Evolutionary conservation across 2,329 filamentous ascomycete species (phyloP).

Genomic region (Sporothrix mexicana): DNA sequence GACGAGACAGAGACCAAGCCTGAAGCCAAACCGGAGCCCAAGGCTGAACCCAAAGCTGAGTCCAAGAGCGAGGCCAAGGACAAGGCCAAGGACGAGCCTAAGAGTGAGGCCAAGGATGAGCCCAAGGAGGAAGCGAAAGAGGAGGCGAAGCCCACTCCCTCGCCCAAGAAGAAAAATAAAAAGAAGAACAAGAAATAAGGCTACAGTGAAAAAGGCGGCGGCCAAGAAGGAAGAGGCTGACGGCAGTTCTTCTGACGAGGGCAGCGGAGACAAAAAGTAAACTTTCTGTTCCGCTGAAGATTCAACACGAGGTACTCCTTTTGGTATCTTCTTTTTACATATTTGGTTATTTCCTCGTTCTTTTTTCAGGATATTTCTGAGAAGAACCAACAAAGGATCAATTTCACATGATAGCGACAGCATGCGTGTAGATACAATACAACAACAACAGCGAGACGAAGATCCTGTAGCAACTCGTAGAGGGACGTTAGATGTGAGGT

Average conservation of each 20-base stretch:
- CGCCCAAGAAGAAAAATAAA: constrained; percentile 29
- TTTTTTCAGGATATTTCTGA: too few species aligned
- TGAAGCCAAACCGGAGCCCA: not conserved
- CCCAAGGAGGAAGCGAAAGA: not conserved
- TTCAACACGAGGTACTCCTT: not conserved
- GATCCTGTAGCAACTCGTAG: not conserved
- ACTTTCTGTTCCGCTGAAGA: not conserved
- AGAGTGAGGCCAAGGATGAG: not conserved
- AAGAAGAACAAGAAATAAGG: constrained; percentile 33
- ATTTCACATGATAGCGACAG: constrained; percentile 19
- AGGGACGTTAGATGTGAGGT: not conserved
- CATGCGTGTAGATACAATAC: constrained; percentile 16
- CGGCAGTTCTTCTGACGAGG: not conserved
- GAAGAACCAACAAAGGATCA: too few species aligned
- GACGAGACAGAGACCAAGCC: not conserved
- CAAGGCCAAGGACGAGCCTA: not conserved
- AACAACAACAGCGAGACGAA: not conserved
- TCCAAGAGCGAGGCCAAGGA: not conserved
- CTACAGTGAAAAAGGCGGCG: not conserved
- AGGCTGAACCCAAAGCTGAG: constrained; percentile 12
- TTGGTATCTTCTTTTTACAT: not conserved
- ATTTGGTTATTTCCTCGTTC: not conserved
- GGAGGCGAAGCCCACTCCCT: not conserved
- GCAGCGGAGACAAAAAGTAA: constrained; percentile 3
- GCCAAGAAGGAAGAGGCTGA: constrained; percentile 6